phyloP scores from a whole-genome alignment of 2,329 filamentous ascomycete species.

The Hymenoscyphus occultus region DNA sequence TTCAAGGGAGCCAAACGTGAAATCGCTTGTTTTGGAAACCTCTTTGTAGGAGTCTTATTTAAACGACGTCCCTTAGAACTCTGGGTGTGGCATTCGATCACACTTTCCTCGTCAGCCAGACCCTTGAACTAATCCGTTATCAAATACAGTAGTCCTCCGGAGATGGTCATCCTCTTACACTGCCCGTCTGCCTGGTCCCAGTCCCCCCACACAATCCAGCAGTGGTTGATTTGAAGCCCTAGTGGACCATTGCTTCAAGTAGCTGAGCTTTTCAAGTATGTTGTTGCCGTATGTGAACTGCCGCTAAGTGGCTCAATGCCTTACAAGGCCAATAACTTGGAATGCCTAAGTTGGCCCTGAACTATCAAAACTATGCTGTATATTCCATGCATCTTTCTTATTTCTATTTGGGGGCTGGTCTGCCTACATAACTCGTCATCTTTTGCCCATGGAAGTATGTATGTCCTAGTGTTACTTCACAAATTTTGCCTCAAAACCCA shows the following conservation, averaged over 20 bases:
- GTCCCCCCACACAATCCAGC: background rate
- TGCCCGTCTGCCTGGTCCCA: conserved; percentile 8
- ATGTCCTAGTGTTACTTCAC: background rate
- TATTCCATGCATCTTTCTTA: background rate
- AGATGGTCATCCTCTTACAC: conserved; percentile 4
- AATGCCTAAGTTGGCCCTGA: conserved; percentile 2
- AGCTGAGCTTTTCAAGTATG: background rate
- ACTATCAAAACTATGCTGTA: background rate
- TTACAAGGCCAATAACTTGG: background rate
- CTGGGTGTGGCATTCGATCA: background rate
- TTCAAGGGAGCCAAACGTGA: background rate
- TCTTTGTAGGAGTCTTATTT: background rate
- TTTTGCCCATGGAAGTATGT: background rate
- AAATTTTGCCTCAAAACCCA: background rate
- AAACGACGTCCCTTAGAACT: background rate
- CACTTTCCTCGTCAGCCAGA: background rate
- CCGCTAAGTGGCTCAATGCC: background rate
- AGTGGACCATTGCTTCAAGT: background rate
- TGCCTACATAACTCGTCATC: background rate
- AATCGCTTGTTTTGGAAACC: background rate
- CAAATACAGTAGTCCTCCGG: background rate
- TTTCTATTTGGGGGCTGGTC: conserved; percentile 8
- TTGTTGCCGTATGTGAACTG: conserved; percentile 3
- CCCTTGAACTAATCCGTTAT: background rate
- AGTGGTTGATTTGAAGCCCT: background rate